Evolutionary conservation across 352 stramenopile species (phyloP), one percentile per base, ranked within the genome.

Genomic region (Hyaloperonospora brassicae): DNA sequence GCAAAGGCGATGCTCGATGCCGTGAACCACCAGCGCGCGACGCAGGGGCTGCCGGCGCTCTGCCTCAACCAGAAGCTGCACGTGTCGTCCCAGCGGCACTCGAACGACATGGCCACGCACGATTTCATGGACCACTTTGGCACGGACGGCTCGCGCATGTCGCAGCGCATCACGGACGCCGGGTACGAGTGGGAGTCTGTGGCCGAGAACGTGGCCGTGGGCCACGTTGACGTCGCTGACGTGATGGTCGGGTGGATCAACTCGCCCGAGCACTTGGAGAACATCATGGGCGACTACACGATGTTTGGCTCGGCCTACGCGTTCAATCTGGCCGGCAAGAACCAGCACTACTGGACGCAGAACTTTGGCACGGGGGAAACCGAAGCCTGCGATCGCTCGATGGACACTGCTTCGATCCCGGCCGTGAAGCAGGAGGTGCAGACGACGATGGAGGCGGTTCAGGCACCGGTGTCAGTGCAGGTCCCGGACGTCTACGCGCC

Each of bases 341-440:
- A 78, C 57, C 40, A 59, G 7, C 62, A 74, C 54, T 87, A 70
- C 55, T 86, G 77, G 73, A 84, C 71, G 25, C 74, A 87, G 49
- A 57, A 84, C 53, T 87, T 86, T 44, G 72, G 60, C n/a, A 21
- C 36, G 38, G 14, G 14, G 6, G 21, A 45, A 45, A 24, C 39
- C 0, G 17, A 23, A 34, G 27, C 27, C 8, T 34, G 27, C 27
- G 27, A 34, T 34, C 4, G 4, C 27, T 34, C 17, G 17, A 17
- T 17, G 17, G 17, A 17, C 27, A 34, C 27, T 34, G 27, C 27
- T 17, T 17, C 27, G 27, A 34, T 34, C 4, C 27, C 27, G 27
- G 27, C 4, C 27, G 27, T 34, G 27, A 9, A 34, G 4, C 27
- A 34, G 8, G 27, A 34, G 8, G 27, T 9, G 27, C 27, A 4